Conservation (phyloP, 805 yeast species). For the Kregervanrija fluxuum region DNA sequence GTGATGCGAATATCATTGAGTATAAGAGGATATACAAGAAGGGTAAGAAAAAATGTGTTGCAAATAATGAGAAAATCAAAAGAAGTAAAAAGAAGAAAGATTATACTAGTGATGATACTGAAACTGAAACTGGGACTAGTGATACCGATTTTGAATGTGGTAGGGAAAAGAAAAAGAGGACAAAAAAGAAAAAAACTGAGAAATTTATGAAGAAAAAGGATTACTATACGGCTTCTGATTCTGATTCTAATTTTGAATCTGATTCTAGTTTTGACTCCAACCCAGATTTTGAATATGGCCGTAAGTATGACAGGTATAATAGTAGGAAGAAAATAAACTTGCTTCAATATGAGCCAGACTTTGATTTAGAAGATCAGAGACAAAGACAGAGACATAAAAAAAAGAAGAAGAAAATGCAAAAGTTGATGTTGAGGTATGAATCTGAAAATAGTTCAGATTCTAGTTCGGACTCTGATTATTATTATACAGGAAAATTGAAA, state of each 20-base stretch:
- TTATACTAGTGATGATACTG: background rate
- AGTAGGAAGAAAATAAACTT: background rate
- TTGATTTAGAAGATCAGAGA: background rate
- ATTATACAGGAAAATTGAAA: background rate
- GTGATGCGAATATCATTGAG: background rate
- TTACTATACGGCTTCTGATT: background rate
- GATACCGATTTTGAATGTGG: background rate
- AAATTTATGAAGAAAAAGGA: background rate
- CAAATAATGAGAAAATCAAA: background rate
- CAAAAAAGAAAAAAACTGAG: background rate
- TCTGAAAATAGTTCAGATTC: no score
- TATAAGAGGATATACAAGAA: background rate
- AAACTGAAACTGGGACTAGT: background rate
- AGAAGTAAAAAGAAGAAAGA: background rate
- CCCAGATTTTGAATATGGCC: background rate
- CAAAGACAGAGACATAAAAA: background rate
- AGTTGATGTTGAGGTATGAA: background rate
- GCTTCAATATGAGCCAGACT: no score
- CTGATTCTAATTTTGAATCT: constrained; percentile 3
- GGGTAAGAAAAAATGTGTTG: background rate
- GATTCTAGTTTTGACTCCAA: constrained; percentile 1
- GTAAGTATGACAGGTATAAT: background rate
- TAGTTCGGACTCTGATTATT: background rate
- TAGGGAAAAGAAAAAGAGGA: background rate
- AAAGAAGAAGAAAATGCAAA: background rate